These are phyloP conservation scores for Anacardium occidentale DNA, from an alignment of 345 rosid genomes.

Conservation along the genomic window DNA sequence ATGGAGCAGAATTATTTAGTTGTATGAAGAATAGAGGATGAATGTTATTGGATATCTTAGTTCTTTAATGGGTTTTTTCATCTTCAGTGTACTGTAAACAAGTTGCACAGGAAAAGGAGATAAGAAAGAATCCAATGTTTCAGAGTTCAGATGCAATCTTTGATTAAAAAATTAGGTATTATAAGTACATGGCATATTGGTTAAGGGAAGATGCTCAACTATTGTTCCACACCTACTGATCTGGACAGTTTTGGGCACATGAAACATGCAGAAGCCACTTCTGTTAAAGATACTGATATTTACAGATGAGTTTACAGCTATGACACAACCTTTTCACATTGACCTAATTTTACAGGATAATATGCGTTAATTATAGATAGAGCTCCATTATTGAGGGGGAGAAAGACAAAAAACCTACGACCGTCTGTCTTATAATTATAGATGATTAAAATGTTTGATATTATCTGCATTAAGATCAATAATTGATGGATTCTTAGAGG, in stretches of 20 bases:
- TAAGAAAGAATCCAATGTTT: too few relatives aligned
- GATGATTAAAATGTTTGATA: not conserved
- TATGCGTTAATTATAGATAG: not conserved
- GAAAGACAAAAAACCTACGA: constrained; percentile 28
- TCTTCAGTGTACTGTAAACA: too few relatives aligned
- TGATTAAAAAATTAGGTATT: too few relatives aligned
- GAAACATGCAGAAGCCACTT: not conserved
- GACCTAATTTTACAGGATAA: not conserved
- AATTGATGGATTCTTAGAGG: constrained; percentile 19
- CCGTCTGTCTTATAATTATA: constrained; percentile 3
- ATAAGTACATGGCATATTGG: not conserved
- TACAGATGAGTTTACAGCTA: not conserved
- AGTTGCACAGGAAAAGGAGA: too few relatives aligned
- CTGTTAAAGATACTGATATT: not conserved
- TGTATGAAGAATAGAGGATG: too few relatives aligned
- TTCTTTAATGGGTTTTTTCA: too few relatives aligned
- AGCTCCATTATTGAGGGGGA: constrained; percentile 34
- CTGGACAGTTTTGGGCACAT: constrained; percentile 15
- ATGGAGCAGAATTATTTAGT: not conserved
- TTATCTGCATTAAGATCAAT: not conserved
- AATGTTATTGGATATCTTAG: not conserved
- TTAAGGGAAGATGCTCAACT: constrained; percentile 20
- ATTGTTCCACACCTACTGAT: constrained; percentile 17
- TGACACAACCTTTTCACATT: not conserved
- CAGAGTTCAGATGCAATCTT: too few relatives aligned